Conservation (phyloP, 2,329 filamentous ascomycete genomes). For the Juglanconis oblonga region DNA sequence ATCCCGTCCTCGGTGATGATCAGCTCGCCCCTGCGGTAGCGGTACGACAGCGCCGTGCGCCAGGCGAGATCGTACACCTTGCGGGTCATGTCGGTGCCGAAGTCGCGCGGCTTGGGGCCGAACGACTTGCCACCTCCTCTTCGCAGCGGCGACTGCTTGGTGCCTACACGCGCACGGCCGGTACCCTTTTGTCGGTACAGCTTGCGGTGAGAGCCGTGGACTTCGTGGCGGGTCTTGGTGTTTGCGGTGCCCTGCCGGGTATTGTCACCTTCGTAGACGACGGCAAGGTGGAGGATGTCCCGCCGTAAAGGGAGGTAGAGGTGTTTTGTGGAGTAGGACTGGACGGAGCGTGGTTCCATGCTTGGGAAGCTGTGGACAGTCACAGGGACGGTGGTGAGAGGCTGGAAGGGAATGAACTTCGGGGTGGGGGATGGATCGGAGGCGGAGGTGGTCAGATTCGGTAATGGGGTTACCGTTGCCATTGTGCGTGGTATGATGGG, state of each 20-base stretch:
- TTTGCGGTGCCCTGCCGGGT: conserved; percentile 83
- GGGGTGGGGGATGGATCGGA: conserved; percentile 1
- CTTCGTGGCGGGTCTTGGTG: conserved; percentile 77
- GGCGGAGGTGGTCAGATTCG: conserved; percentile 18
- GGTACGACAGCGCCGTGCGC: conserved; percentile 89
- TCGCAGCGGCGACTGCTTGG: conserved; percentile 76
- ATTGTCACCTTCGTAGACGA: conserved; percentile 88
- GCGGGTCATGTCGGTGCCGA: conserved; percentile 74
- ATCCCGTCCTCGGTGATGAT: conserved; percentile 78
- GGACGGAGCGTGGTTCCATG: conserved; percentile 77
- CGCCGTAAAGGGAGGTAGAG: conserved; percentile 82
- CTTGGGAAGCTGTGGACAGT: conserved; percentile 89
- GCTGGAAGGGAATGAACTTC: conserved; percentile 23
- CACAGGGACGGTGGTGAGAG: conserved; percentile 66
- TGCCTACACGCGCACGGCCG: conserved; percentile 75
- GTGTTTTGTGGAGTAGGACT: conserved; percentile 76
- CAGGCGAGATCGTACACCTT: conserved; percentile 96
- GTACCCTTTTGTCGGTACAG: conserved; percentile 82
- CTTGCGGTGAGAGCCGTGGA: conserved; percentile 81
- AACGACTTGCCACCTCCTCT: conserved; percentile 83
- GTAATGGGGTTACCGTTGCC: conserved; percentile 13
- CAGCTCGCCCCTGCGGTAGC: conserved; percentile 83
- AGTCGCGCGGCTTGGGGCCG: conserved; percentile 91
- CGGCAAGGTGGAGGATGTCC: conserved; percentile 88
- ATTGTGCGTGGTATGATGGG: conserved; percentile 13